Evolutionary conservation across 306 rosid genomes (phyloP).

Genomic region (Trichosanthes truncata): DNA sequence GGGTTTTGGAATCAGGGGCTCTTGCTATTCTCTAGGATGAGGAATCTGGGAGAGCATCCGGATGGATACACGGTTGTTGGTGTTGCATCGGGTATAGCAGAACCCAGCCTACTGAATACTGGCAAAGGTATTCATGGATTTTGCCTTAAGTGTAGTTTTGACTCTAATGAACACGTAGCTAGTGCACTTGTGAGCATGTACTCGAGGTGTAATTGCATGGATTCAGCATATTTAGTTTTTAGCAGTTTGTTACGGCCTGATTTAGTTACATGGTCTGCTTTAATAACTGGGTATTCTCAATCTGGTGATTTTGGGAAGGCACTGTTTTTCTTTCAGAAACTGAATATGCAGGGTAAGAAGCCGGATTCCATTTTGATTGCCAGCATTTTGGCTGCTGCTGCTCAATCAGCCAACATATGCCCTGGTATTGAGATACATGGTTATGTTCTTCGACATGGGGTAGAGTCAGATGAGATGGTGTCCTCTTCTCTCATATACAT

Average conservation of each 20-base stretch:
- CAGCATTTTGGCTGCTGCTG: constrained; percentile 57
- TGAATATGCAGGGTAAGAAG: constrained; percentile 41
- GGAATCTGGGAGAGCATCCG: constrained; percentile 34
- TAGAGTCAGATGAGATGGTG: constrained; percentile 59
- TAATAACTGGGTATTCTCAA: constrained; percentile 64
- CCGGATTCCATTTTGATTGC: constrained; percentile 62
- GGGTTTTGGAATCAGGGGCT: constrained; percentile 58
- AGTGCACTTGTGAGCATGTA: constrained; percentile 77
- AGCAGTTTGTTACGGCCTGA: constrained; percentile 48
- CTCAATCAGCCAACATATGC: constrained; percentile 41
- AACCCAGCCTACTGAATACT: constrained; percentile 36
- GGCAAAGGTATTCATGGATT: constrained; percentile 65
- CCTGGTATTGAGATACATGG: constrained; percentile 65
- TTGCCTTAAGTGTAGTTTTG: constrained; percentile 44
- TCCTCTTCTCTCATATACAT: constrained; percentile 67
- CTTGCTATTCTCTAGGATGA: constrained; percentile 44
- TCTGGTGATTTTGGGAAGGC: constrained; percentile 47
- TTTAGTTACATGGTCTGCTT: constrained; percentile 81
- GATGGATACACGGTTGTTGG: constrained; percentile 78
- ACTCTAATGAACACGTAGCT: constrained; percentile 47
- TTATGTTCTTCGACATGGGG: constrained; percentile 57
- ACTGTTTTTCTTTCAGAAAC: constrained; percentile 41
- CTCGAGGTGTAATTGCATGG: constrained; percentile 60
- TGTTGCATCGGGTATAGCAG: constrained; percentile 40
- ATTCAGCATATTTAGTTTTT: constrained; percentile 52